Conservation (phyloP, 2,329 filamentous ascomycete species). For the Byssothecium circinans region DNA sequence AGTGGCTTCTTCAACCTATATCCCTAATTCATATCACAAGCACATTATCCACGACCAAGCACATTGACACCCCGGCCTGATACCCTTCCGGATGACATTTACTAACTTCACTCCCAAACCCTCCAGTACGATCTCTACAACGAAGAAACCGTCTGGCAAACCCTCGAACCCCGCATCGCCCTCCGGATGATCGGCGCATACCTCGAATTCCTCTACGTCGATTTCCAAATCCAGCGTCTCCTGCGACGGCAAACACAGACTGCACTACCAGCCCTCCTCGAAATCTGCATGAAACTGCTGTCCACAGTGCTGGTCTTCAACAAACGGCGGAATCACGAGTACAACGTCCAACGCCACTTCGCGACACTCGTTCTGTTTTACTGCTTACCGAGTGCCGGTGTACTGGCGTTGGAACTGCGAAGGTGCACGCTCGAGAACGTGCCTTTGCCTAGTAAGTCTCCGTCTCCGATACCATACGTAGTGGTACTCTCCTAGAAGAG, state of each 20-base stretch:
- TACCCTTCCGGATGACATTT: too few relatives aligned
- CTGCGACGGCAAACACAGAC: constrained; percentile 36
- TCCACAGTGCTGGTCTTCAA: constrained; percentile 35
- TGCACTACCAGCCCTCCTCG: constrained; percentile 34
- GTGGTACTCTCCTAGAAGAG: too few relatives aligned
- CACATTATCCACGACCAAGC: too few relatives aligned
- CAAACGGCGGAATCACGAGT: constrained; percentile 34
- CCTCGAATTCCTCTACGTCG: constrained; percentile 38
- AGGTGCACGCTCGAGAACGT: constrained; percentile 37
- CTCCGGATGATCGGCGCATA: constrained; percentile 36
- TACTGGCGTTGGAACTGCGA: constrained; percentile 38
- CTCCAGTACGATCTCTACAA: constrained; percentile 42
- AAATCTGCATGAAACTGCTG: constrained; percentile 38
- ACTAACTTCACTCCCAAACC: too few relatives aligned
- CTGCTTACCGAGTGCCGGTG: constrained; percentile 39
- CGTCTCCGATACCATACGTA: too few relatives aligned
- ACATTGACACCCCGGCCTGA: too few relatives aligned
- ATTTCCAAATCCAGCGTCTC: constrained; percentile 39
- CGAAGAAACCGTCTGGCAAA: constrained; percentile 34
- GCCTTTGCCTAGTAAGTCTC: constrained; percentile 30
- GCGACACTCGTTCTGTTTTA: constrained; percentile 40
- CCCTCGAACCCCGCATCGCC: constrained; percentile 24
- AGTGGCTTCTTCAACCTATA: too few relatives aligned
- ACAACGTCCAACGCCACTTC: constrained; percentile 36
- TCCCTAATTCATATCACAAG: too few relatives aligned